Evolutionary conservation across 2,329 filamentous ascomycete species (phyloP), one percentile per base, ranked within the genome.

Genomic region (Fusarium torreyae): DNA sequence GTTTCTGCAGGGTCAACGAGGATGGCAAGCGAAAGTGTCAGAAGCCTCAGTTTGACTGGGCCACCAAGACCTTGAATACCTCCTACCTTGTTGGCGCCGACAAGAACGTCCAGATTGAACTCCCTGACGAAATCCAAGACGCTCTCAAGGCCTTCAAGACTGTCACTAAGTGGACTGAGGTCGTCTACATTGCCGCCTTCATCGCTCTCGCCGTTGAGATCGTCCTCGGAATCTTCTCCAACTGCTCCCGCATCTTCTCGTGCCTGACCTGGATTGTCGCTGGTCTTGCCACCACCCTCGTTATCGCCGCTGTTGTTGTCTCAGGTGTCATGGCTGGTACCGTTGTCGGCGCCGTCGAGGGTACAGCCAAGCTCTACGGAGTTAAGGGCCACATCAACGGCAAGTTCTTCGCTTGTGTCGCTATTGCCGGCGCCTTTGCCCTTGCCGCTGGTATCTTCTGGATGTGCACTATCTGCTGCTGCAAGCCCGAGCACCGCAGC

Each of bases 401-500:
- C 31, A 83, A 85, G 62, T 95, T 92, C 82, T 89, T 96, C 56
- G 86, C 86, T 36, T 82, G 89, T 20, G 88, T 92, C 74, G 98
- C 94, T 93, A 84, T 98, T 63, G 91, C 90, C 43, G 91, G 91
- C 39, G 92, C 88, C 28, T 94, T 97, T 77, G 91, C 91, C 66
- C 77, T 96, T 34, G 92, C 80, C 42, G 91, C 92, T 9, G 89
- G 88, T 69, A 81, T 97, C 77, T 98, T 98, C 91, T 98, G 96
- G 95, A 83, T 94, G 76, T 89, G 97, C 79, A 93, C 90, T 80
- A 88, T 92, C 75, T 98, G 95, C 91, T 98, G 94, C 55, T 76
- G 74, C 73, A 93, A 93, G 74, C 80, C 80, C 15, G 80, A 81
- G 58, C 70, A 74, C 66, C 70, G 73, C 57, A 70, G 74, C 68